Percentiles rank a stretch among this genome's conserved stretches.
These are phyloP conservation scores for Tylopilus subfusipes DNA, from an alignment of 768 basidiomycete species.

Conservation along the genomic window DNA sequence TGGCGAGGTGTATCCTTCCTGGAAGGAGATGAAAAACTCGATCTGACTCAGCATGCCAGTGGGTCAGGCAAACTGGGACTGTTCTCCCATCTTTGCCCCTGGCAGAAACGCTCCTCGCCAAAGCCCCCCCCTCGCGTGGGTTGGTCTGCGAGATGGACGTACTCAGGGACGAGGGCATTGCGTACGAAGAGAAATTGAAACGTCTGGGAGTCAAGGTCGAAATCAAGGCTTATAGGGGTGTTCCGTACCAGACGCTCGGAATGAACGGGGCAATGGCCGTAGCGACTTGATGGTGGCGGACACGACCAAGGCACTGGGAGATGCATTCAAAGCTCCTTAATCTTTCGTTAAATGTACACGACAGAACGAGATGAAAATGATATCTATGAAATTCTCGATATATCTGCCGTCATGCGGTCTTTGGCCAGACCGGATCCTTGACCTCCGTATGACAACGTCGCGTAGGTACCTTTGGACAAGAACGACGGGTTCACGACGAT, in stretches of 20 bases:
- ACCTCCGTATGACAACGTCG: constrained; percentile 37
- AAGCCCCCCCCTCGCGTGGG: constrained; percentile 57
- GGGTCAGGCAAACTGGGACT: constrained; percentile 64
- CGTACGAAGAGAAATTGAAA: constrained; percentile 56
- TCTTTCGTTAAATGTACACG: background rate
- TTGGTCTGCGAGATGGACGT: constrained; percentile 66
- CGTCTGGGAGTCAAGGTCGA: constrained; percentile 52
- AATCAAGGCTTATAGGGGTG: constrained; percentile 51
- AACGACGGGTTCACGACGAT: constrained; percentile 84
- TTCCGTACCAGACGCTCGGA: constrained; percentile 66
- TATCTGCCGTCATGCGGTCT: constrained; percentile 29
- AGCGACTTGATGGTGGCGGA: constrained; percentile 17
- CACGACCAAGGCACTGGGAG: constrained; percentile 18
- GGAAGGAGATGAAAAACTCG: constrained; percentile 55
- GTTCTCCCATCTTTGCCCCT: constrained; percentile 72
- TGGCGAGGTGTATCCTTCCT: constrained; percentile 41
- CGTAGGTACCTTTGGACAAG: constrained; percentile 59
- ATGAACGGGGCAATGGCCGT: constrained; percentile 50
- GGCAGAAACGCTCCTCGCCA: constrained; percentile 44
- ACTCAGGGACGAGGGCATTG: constrained; percentile 61
- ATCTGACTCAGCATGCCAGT: constrained; percentile 58
- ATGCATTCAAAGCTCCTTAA: constrained; percentile 11
- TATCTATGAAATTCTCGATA: constrained; percentile 25
- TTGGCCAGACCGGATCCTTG: constrained; percentile 23
- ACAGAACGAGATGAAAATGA: background rate